Conservation (phyloP, 1,139 yeast genomes). For the Blastobotrys petasosporus region DNA sequence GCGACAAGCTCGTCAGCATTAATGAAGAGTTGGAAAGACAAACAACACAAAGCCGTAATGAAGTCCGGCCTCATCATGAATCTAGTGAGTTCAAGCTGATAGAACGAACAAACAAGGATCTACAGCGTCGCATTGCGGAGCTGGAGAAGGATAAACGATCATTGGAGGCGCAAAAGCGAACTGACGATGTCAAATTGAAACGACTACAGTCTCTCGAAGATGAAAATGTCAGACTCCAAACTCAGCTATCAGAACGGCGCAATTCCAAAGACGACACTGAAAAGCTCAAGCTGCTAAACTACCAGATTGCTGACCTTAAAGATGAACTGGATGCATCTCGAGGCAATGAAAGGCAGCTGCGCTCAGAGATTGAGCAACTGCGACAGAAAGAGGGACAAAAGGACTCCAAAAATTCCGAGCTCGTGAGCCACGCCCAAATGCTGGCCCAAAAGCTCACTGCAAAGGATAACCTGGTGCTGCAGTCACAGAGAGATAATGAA, state of each 20-base stretch:
- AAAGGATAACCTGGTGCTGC: not conserved
- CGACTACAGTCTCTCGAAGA: not conserved
- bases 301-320: not conserved
- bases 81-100: not conserved
- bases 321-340: not conserved
- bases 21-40: constrained; percentile 8
- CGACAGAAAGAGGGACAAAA: not conserved
- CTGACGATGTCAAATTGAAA: no score
- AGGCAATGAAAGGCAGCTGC: not conserved
- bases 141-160: not conserved
- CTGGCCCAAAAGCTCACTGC: not conserved
- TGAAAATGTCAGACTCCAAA: not conserved
- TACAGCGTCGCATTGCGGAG: not conserved
- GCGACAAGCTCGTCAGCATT: constrained; percentile 1
- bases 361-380: not conserved
- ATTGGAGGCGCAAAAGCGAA: no score
- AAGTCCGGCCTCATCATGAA: not conserved
- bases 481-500: not conserved
- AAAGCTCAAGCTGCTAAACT: not conserved
- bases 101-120: not conserved
- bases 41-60: not conserved
- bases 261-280: not conserved
- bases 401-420: not conserved
- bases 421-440: constrained; percentile 3
- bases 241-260: not conserved